Evolutionary conservation across 139 green algal species (phyloP), one percentile per base, ranked within the genome.

Genomic region (Gonium pectorale): DNA sequence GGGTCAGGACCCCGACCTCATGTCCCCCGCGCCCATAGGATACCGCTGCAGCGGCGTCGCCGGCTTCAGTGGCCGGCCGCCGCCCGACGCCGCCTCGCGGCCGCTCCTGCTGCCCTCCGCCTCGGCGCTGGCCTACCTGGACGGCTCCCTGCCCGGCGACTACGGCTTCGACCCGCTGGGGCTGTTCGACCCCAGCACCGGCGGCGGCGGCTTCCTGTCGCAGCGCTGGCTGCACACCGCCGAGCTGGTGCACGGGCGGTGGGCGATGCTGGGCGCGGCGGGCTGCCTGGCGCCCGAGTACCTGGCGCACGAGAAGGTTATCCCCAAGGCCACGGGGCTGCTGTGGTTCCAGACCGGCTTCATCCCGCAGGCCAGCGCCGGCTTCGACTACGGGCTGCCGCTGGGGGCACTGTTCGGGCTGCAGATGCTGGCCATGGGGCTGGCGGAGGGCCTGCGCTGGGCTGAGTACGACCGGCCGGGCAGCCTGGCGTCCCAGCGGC

Each of bases 131-230:
- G 19, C 24, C 22, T 93, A 93, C 70, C 85, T 96, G 13, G 91
- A 94, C 67, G 93, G 93, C 19, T 80, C 83, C 0, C 67, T 94
- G 37, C 89, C 92, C 3, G 93, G 93, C 11, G 93, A 96, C 87
- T 96, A 93, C 51, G 96, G 96, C 29, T 99, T 98, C 85, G 97
- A 99, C 90, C 97, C 97, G 31, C 90, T 99, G n/a, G 89, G 89
- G 29, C 91, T 99, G 33, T 95, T 86, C 41, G 86, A 93, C 83
- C 94, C 94, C 33, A 49, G 44, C 90, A 89, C 88, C 81, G 59
- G 90, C 84, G 31, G 38, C 43, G 90, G 89, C 8, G 92, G 92
- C 9, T 92, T 93, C 51, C 49, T 95, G 43, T 89, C 86, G 72
- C 86, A 88, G 59, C 71, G 79, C 33, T 93, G 87, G 87, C 71